Conservation (phyloP, 257 asterid genomes). For the Solanum lycopersicoides region DNA sequence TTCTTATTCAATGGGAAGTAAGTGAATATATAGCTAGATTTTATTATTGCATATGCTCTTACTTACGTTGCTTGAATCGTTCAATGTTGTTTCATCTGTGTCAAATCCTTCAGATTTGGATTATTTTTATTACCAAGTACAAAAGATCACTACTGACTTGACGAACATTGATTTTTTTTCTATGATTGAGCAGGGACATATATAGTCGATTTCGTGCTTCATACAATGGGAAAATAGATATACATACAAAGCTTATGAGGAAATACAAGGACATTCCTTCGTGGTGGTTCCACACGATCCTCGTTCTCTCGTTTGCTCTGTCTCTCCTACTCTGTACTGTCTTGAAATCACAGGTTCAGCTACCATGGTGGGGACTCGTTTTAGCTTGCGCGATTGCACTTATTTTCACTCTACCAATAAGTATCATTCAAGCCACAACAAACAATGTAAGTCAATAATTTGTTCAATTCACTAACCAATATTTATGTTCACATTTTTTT, state of each 20-base stretch:
- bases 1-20: constrained; percentile 60
- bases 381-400: constrained; percentile 32
- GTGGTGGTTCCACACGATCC: constrained; percentile 57
- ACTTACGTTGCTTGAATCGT: neutral
- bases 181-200: constrained; percentile 31
- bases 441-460: constrained; percentile 30
- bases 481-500: neutral
- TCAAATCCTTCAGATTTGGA: neutral
- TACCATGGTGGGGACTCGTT: constrained; percentile 85
- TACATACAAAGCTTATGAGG: constrained; percentile 66
- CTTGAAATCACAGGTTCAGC: constrained; percentile 50
- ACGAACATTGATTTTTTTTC: neutral
- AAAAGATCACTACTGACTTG: neutral
- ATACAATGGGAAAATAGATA: constrained; percentile 31
- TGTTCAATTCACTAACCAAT: neutral
- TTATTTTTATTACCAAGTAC: neutral
- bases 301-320: constrained; percentile 28
- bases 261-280: constrained; percentile 49
- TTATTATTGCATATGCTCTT: neutral
- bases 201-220: constrained; percentile 19
- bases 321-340: constrained; percentile 43
- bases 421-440: constrained; percentile 71
- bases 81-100: neutral
- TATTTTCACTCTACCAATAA: constrained; percentile 58
- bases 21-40: constrained; percentile 2